A percentile compares a stretch with the other conserved stretches of the same genome.
phyloP scores from a whole-genome alignment of 169 alveolate genomes.

The Neospora caninum region DNA sequence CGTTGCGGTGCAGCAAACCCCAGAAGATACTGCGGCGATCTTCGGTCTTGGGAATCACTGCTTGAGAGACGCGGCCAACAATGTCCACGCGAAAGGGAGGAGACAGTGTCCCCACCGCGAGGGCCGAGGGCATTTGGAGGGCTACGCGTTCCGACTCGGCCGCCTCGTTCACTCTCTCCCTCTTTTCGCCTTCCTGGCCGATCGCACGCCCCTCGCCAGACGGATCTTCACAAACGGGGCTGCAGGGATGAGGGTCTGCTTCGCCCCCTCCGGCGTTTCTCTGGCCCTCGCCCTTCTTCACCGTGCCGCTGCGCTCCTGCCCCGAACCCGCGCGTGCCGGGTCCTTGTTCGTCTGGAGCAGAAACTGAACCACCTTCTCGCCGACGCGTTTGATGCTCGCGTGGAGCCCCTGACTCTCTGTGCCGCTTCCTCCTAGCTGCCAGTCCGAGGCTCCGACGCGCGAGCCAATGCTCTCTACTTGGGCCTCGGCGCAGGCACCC shows the following conservation, averaged over 20 bases:
- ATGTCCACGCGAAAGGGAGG: slow-evolving; percentile 56
- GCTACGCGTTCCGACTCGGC: background rate
- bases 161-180: background rate
- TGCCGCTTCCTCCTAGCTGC: too few relatives aligned
- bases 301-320: too few relatives aligned
- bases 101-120: background rate
- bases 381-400: slow-evolving; percentile 1
- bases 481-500: too few relatives aligned
- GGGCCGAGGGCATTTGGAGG: background rate
- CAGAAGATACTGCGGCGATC: background rate
- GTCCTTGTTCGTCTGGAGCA: slow-evolving; percentile 30
- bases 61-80: slow-evolving; percentile 61
- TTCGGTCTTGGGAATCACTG: slow-evolving; percentile 33
- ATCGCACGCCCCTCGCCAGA: too few relatives aligned
- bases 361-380: background rate
- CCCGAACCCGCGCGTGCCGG: background rate
- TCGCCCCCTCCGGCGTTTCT: too few relatives aligned
- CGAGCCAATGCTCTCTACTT: too few relatives aligned
- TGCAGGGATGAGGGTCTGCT: too few relatives aligned
- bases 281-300: too few relatives aligned
- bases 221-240: too few relatives aligned
- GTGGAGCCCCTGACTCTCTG: too few relatives aligned
- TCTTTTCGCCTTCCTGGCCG: too few relatives aligned
- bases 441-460: too few relatives aligned
- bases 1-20: background rate